phyloP scores from a whole-genome alignment of 208 protist genomes.

The Leishmania braziliensis region DNA sequence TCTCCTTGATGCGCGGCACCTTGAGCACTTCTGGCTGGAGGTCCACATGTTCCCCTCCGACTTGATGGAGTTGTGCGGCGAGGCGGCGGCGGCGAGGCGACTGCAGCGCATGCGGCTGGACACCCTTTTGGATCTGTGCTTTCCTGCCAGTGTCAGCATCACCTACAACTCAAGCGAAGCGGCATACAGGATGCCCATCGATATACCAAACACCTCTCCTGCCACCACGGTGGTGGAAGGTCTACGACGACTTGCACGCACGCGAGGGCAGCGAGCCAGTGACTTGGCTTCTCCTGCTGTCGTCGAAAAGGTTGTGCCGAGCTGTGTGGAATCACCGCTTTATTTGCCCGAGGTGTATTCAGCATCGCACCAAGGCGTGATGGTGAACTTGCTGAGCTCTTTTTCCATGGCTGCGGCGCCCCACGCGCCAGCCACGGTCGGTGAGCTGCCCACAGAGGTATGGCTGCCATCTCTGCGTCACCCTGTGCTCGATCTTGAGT shows the following conservation, averaged over 20 bases:
- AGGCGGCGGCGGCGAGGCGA: constrained; percentile 12
- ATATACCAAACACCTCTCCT: neutral
- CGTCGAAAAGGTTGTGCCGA: neutral
- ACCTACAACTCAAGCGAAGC: neutral
- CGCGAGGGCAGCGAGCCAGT: neutral
- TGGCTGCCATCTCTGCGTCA: constrained; percentile 70
- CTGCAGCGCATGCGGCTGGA: constrained; percentile 7
- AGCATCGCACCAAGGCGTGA: neutral
- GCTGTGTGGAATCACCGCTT: constrained; percentile 13
- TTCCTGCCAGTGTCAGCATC: neutral
- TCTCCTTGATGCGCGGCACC: constrained; percentile 23
- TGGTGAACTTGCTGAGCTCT: constrained; percentile 19
- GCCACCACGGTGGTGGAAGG: neutral
- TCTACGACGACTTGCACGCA: neutral
- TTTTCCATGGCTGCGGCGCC: constrained; percentile 5
- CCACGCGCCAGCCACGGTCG: neutral
- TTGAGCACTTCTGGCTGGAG: constrained; percentile 19
- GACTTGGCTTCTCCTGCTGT: neutral
- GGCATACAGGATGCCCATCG: neutral
- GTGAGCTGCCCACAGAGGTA: constrained; percentile 25
- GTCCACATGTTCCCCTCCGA: constrained; percentile 25
- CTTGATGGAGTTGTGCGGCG: constrained; percentile 47
- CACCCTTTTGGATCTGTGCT: constrained; percentile 13
- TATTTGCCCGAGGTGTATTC: constrained; percentile 2
- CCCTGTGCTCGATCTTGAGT: constrained; percentile 47